Conservation (phyloP, 2,329 filamentous ascomycete genomes). For the Colletotrichum chrysophilum region DNA sequence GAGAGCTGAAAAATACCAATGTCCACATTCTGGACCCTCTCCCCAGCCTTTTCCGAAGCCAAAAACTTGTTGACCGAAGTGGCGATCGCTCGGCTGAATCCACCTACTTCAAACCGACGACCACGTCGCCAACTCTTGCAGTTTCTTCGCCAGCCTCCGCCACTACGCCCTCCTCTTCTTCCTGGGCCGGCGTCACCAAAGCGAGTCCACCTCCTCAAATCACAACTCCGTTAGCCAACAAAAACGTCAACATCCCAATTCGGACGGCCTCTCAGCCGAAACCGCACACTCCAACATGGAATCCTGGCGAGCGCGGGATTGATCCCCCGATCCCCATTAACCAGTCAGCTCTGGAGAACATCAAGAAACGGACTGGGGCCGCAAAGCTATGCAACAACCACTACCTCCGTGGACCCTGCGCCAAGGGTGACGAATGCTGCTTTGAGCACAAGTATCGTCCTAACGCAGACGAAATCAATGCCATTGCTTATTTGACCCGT, state of each 20-base stretch:
- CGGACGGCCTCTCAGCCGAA: slow-evolving; percentile 15
- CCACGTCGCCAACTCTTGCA: slow-evolving; percentile 28
- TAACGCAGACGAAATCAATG: slow-evolving; percentile 58
- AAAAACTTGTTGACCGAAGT: slow-evolving; percentile 51
- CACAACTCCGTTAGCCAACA: slow-evolving; percentile 44
- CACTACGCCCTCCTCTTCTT: slow-evolving; percentile 29
- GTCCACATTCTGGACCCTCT: slow-evolving; percentile 52
- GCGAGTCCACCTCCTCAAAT: slow-evolving; percentile 49
- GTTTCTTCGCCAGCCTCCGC: slow-evolving; percentile 28
- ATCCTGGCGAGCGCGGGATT: slow-evolving; percentile 58
- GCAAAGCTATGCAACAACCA: slow-evolving; percentile 68
- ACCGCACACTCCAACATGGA: slow-evolving; percentile 48
- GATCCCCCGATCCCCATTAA: slow-evolving; percentile 57
- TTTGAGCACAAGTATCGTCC: slow-evolving; percentile 64
- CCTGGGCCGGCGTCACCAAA: slow-evolving; percentile 48
- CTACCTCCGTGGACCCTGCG: slow-evolving; percentile 62
- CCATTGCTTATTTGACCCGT: slow-evolving; percentile 60
- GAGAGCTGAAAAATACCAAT: slow-evolving; percentile 52
- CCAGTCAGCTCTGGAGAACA: slow-evolving; percentile 50
- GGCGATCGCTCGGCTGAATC: slow-evolving; percentile 22
- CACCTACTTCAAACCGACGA: slow-evolving; percentile 8
- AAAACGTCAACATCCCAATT: slow-evolving; percentile 25
- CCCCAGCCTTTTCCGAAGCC: slow-evolving; percentile 55
- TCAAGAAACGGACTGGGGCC: slow-evolving; percentile 60
- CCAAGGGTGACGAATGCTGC: slow-evolving; percentile 57